Evolutionary conservation across 441 rosid species (phyloP), one percentile per base, ranked within the genome.

Genomic region (Lepidium campestre): DNA sequence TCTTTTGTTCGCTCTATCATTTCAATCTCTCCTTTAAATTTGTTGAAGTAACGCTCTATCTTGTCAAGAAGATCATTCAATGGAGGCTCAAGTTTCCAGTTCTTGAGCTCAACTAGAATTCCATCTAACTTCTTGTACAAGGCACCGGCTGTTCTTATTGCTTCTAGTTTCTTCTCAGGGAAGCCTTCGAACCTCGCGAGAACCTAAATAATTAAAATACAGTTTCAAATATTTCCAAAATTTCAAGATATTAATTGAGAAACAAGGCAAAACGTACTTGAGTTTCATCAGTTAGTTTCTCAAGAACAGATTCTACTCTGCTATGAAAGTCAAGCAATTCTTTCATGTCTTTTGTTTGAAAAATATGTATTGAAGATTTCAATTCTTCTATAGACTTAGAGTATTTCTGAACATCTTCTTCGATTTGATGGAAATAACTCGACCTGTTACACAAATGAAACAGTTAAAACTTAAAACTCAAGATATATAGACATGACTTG

Each of bases 131-230:
- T 92, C 32, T 61, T 74, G 75, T 70, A 73, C 27, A 89, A 73
- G 25, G 86, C 90, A 64, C 93, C 82, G 10, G 96, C 90, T 34
- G 80, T 76, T 72, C 98, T 85, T 62, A 89, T 45, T 55, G 81
- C 81, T 78, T 89, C 95, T 57, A 92, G 74, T 74, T 89, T 92
- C 80, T 81, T 87, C 23, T 74, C 77, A 23, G 96, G 93, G 76
- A 92, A 86, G 19, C 86, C 90, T 79, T 92, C 93, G 22, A 89
- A 89, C 62, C 86, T 86, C 66, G 89, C 86, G 11, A 92, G 79
- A 27, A 92, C 91, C 95, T 91, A 79, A 37, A 63, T n/a, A 35
- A 17, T 9, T 34, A 39, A 46, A 61, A 13, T 5, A 48, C 1
- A 29, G 5, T 10, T 37, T 57, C 34, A 8, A 15, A 14, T 18